phyloP scores from a whole-genome alignment of 78 protist genomes.

The Polysphondylium violaceum region DNA sequence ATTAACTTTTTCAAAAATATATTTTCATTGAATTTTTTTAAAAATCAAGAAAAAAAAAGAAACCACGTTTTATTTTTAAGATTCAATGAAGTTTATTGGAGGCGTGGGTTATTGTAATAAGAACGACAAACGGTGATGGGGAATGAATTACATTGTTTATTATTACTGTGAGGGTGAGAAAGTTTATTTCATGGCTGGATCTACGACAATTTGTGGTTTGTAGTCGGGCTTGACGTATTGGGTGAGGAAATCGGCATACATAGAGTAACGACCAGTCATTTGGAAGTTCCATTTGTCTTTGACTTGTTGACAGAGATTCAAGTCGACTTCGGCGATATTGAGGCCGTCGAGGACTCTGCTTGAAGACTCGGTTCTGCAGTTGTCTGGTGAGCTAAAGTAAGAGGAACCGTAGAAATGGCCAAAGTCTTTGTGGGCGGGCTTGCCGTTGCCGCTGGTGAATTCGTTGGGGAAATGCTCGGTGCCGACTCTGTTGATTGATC shows the following conservation, averaged over 20 bases:
- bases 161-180: too few relatives aligned
- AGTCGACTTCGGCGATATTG: slow-evolving; percentile 93
- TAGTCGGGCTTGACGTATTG: slow-evolving; percentile 76
- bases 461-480: slow-evolving; percentile 94
- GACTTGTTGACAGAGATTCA: slow-evolving; percentile 93
- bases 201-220: slow-evolving; percentile 71
- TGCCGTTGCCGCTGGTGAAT: slow-evolving; percentile 94
- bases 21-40: too few relatives aligned
- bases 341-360: slow-evolving; percentile 93
- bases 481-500: slow-evolving; percentile 95
- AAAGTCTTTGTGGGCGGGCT: slow-evolving; percentile 96
- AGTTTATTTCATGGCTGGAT: slow-evolving; percentile 73
- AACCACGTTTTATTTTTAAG: too few relatives aligned
- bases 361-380: slow-evolving; percentile 89
- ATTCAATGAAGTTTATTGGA: too few relatives aligned
- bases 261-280: slow-evolving; percentile 80
- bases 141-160: too few relatives aligned
- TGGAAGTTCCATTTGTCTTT: slow-evolving; percentile 95
- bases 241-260: slow-evolving; percentile 77
- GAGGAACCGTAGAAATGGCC: slow-evolving; percentile 98
- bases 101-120: too few relatives aligned
- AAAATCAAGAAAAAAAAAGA: too few relatives aligned
- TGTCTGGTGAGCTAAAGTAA: slow-evolving; percentile 95
- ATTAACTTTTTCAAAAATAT: too few relatives aligned
- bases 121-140: too few relatives aligned